phyloP scores from a whole-genome alignment of 331 rosid genomes.

The Malus hybrid region DNA sequence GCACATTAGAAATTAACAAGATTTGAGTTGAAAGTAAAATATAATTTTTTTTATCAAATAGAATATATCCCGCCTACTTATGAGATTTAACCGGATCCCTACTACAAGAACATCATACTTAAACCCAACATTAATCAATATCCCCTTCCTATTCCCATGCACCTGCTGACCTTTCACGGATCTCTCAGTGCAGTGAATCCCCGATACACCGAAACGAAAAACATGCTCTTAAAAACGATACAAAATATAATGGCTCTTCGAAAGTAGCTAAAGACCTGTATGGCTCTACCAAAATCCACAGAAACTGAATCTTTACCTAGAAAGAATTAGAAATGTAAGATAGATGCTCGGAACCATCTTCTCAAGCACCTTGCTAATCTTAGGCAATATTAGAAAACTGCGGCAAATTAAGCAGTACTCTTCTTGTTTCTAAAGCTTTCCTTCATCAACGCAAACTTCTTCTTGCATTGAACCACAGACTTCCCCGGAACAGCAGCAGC shows the following conservation, averaged over 20 bases:
- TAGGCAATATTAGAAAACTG: not conserved
- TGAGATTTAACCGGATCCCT: not conserved
- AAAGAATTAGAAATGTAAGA: slow-evolving; percentile 15
- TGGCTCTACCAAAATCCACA: slow-evolving; percentile 22
- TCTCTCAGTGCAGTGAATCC: slow-evolving; percentile 13
- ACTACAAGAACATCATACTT: not conserved
- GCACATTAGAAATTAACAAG: not conserved
- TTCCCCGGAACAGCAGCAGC: slow-evolving; percentile 95
- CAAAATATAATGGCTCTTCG: slow-evolving; percentile 25
- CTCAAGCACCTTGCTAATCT: slow-evolving; percentile 3
- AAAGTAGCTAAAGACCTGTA: slow-evolving; percentile 28
- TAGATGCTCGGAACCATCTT: not conserved
- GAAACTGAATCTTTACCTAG: slow-evolving; percentile 4
- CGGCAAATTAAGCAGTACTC: slow-evolving; percentile 31
- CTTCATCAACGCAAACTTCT: slow-evolving; percentile 66
- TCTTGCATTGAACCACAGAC: slow-evolving; percentile 88
- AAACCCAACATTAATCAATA: not conserved
- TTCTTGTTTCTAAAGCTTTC: slow-evolving; percentile 92
- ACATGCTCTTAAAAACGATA: slow-evolving; percentile 2
- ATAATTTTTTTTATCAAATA: not conserved
- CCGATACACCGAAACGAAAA: slow-evolving; percentile 1
- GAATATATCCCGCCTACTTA: not conserved
- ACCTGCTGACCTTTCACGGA: slow-evolving; percentile 3
- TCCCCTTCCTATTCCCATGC: slow-evolving; percentile 6
- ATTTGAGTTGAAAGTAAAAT: not conserved